Evolutionary conservation across 306 rosid species (phyloP).

Genomic region (Cercis canadensis): DNA sequence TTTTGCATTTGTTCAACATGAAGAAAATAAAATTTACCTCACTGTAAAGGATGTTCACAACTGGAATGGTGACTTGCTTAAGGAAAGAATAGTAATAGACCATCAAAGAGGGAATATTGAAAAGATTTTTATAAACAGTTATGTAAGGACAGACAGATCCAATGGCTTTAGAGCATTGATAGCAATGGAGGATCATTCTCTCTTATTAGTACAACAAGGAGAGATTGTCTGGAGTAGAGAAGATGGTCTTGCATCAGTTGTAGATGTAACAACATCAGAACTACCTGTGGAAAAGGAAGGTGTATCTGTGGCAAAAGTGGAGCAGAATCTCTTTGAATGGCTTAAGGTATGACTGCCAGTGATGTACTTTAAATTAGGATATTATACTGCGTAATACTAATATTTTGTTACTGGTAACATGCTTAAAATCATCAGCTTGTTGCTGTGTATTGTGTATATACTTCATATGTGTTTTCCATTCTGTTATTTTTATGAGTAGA

Average conservation of each 20-base stretch:
- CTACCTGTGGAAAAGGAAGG: conserved; percentile 88
- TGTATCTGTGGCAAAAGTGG: conserved; percentile 91
- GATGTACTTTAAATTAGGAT: conserved; percentile 16
- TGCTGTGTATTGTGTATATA: neutral
- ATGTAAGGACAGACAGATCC: conserved; percentile 86
- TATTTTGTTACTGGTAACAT: too few species aligned
- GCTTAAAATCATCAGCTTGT: neutral
- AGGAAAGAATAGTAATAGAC: conserved; percentile 76
- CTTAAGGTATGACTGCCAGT: conserved; percentile 67
- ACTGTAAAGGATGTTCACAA: conserved; percentile 67
- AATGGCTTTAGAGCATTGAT: conserved; percentile 91
- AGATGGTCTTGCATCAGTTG: conserved; percentile 96
- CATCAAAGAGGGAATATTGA: conserved; percentile 72
- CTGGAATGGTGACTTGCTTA: conserved; percentile 68
- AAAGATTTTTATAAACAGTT: conserved; percentile 79
- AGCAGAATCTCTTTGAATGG: conserved; percentile 94
- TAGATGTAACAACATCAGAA: conserved; percentile 83
- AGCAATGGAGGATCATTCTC: conserved; percentile 96
- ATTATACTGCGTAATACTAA: conserved; percentile 8
- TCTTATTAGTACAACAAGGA: conserved; percentile 90
- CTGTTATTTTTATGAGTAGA: conserved; percentile 20
- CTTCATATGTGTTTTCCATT: neutral
- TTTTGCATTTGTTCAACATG: conserved; percentile 75
- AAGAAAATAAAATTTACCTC: conserved; percentile 63
- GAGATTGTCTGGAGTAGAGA: conserved; percentile 96